Base-by-base conservation (phyloP, 306 rosid species). In the Urtica urens region DNA sequence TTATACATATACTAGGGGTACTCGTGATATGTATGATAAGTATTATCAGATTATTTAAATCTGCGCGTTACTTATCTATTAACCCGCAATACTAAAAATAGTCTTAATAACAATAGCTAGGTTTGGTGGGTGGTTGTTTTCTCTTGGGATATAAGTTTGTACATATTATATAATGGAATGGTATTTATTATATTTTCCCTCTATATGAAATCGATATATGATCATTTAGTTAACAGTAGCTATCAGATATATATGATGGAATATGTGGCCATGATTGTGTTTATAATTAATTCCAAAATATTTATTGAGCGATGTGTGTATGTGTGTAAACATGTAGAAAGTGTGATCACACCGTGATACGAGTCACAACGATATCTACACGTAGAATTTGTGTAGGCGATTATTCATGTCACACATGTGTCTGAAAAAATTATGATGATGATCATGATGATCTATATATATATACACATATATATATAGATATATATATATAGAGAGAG, bases 41-140 rank as follows among this genome's bases (percentile, higher is more conserved):
- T 41, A 53, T 62, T 19, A 24, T 18, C 3, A 10, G 13, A 18
- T 18, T 47, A 46, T 23, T 22, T 46, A 46, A 7, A 41, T 24
- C 20, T 41, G 17, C 1, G 17, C 16, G 5, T 38, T 38, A 7
- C 7, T 7, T 13, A 38, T 13, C 7, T 28, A 28, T 28, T 28
- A 28, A 4, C 4, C 33, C 33, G 13, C 13, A 31, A 31, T 13
- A 31, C 10, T 31, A 2, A 0, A 13, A 13, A 35, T 35, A 35
- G 15, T 16, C 2, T 14, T 20, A 41, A 41, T 41, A 11, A 38
- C 16, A 10, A 26, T 47, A 26, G 53, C 35, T 37, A 17, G 69
- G 69, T 28, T 48, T 39, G 62, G 49, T 64, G 57, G 64, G 63
- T 56, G 53, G 58, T 44, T 55, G 58, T 48, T 55, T 56, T n/a